Conservation (phyloP, 2,329 filamentous ascomycete genomes). For the Curvularia spicifera region DNA sequence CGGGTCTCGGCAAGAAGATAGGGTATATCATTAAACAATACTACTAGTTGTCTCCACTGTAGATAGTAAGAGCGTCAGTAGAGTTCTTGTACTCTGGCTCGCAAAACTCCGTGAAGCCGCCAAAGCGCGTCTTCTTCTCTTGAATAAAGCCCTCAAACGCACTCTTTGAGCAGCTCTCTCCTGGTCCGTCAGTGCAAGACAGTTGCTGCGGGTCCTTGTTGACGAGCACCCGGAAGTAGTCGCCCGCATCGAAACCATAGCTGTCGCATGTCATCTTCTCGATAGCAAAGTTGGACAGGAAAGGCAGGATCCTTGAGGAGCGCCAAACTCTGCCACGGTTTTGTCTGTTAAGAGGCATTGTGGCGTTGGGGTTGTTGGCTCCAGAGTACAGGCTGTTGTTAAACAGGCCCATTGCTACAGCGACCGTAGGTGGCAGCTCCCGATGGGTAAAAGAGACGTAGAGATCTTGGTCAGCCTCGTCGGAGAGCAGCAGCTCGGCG, state of each 20-base stretch:
- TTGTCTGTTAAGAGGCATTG: conserved; percentile 68
- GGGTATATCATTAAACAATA: conserved; percentile 6
- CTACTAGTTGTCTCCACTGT: conserved; percentile 1
- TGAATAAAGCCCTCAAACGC: conserved; percentile 54
- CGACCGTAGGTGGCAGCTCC: conserved; percentile 69
- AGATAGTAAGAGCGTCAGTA: conserved; percentile 47
- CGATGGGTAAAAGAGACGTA: conserved; percentile 74
- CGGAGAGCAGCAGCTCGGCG: conserved; percentile 57
- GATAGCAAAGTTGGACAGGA: conserved; percentile 70
- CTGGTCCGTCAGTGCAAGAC: conserved; percentile 58
- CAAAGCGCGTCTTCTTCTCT: conserved; percentile 52
- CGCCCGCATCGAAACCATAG: conserved; percentile 59
- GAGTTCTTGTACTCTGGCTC: conserved; percentile 53
- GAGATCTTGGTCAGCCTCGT: conserved; percentile 61
- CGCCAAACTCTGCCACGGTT: conserved; percentile 70
- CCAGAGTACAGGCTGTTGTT: conserved; percentile 68
- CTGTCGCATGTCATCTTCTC: conserved; percentile 69
- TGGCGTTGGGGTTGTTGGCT: conserved; percentile 63
- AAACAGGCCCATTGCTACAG: conserved; percentile 72
- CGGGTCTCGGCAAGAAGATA: not conserved
- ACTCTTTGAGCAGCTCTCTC: conserved; percentile 57
- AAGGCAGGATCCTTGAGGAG: conserved; percentile 68
- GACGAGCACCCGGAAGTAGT: conserved; percentile 60
- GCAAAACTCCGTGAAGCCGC: conserved; percentile 53
- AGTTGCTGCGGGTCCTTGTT: conserved; percentile 60